Conservation (phyloP, 192 early-diverging fungal genomes). For the Allomyces macrogynus region DNA sequence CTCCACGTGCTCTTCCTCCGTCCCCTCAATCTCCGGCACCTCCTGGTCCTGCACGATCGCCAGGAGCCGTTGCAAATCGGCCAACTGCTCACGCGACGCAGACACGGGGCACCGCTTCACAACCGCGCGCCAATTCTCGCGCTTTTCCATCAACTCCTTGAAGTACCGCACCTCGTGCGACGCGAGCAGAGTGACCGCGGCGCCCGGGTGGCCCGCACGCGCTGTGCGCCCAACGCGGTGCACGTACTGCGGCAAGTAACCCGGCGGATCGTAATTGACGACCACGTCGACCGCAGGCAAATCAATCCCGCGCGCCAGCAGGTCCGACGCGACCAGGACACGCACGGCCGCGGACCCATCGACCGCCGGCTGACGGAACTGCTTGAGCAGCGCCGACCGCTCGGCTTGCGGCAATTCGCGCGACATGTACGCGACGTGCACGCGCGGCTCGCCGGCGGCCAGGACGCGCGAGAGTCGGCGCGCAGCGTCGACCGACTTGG, state of each 20-base stretch:
- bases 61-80: neutral
- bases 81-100: neutral
- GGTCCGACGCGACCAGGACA: conserved; percentile 60
- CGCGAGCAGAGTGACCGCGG: conserved; percentile 53
- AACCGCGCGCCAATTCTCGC: neutral
- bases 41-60: neutral
- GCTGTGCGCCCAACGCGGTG: conserved; percentile 84
- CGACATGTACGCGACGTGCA: conserved; percentile 45
- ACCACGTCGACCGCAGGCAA: conserved; percentile 55
- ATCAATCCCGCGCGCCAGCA: conserved; percentile 79
- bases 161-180: conserved; percentile 22
- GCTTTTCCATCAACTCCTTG: neutral
- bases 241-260: conserved; percentile 66
- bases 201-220: conserved; percentile 64
- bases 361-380: conserved; percentile 44
- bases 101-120: neutral
- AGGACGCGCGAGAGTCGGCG: conserved; percentile 57
- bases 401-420: conserved; percentile 44
- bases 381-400: conserved; percentile 33
- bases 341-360: neutral
- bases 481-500: conserved; percentile 75
- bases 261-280: conserved; percentile 71
- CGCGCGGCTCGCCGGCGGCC: conserved; percentile 9
- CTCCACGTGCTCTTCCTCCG: neutral
- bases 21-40: neutral